These are phyloP conservation scores for Aspergillus eucalypticola DNA, from an alignment of 2,329 filamentous ascomycete species.

Conservation along the genomic window DNA sequence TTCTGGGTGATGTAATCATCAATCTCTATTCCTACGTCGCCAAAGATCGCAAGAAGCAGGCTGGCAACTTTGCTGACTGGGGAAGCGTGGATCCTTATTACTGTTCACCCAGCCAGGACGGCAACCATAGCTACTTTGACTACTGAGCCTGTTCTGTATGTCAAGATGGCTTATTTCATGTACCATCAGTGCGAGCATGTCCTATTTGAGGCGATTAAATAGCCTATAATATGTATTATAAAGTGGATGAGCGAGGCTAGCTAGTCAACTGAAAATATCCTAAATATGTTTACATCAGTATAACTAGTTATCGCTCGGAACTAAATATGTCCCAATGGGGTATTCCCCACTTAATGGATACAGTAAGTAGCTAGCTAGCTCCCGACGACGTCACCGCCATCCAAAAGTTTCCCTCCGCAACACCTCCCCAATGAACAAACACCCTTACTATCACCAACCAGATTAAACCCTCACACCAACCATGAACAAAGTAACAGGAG, in stretches of 20 bases:
- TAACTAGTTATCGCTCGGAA: too few species aligned
- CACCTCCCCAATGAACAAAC: too few species aligned
- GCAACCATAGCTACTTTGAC: slow-evolving; percentile 28
- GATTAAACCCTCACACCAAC: neutral
- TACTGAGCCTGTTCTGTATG: slow-evolving; percentile 1
- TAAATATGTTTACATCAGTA: too few species aligned
- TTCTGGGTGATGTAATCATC: slow-evolving; percentile 25
- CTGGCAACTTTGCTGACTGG: slow-evolving; percentile 21
- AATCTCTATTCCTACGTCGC: slow-evolving; percentile 24
- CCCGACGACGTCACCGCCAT: neutral
- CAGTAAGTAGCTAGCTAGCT: too few species aligned
- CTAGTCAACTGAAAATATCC: neutral
- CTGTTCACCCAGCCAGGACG: slow-evolving; percentile 17
- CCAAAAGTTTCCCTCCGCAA: neutral
- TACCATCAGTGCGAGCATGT: too few species aligned
- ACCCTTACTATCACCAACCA: neutral
- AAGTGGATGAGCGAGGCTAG: neutral
- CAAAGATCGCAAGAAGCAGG: slow-evolving; percentile 8
- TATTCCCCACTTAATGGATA: too few species aligned
- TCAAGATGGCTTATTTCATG: neutral
- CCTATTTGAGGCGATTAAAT: too few species aligned
- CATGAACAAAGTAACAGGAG: slow-evolving; percentile 58
- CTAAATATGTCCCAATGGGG: too few species aligned
- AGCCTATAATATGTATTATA: too few species aligned
- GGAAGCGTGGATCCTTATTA: slow-evolving; percentile 12